Conservation (phyloP, 139 green algal species). For the Auxenochlorella pyrenoidosa region DNA sequence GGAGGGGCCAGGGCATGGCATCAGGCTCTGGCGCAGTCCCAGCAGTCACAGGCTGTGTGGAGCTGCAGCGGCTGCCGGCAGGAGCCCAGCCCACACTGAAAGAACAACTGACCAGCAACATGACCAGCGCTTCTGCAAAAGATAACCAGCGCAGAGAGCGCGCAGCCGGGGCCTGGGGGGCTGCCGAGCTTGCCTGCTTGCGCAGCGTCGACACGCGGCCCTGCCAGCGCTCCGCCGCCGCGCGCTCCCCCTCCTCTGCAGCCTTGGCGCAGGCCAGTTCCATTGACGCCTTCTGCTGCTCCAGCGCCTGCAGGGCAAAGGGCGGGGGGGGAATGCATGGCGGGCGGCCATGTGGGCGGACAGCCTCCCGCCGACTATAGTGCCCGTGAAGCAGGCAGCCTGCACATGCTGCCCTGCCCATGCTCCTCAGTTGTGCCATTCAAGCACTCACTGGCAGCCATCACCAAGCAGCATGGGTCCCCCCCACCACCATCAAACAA, state of each 20-base stretch:
- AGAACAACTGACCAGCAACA: too few species aligned
- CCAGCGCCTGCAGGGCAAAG: background rate
- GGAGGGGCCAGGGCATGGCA: background rate
- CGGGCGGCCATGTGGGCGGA: too few species aligned
- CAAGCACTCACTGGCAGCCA: background rate
- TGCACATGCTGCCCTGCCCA: too few species aligned
- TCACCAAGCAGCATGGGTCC: background rate
- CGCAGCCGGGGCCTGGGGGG: too few species aligned
- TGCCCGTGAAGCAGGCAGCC: background rate
- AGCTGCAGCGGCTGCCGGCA: too few species aligned
- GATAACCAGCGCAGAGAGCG: too few species aligned
- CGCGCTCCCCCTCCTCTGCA: background rate
- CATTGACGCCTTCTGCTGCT: background rate
- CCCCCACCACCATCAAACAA: background rate
- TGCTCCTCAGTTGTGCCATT: background rate
- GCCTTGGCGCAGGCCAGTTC: background rate
- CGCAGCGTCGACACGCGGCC: conserved; percentile 5
- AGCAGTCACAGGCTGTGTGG: too few species aligned
- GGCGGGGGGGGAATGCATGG: too few species aligned
- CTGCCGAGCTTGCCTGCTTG: conserved; percentile 20
- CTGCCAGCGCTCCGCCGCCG: conserved; percentile 6
- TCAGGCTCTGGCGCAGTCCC: too few species aligned
- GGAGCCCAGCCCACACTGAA: too few species aligned
- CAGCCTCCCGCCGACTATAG: too few species aligned
- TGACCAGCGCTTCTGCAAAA: background rate